A percentile compares a stretch with the other conserved stretches of the same genome.
These are phyloP conservation scores for Arabis hirsuta DNA, from an alignment of 345 rosid species.

Conservation along the genomic window DNA sequence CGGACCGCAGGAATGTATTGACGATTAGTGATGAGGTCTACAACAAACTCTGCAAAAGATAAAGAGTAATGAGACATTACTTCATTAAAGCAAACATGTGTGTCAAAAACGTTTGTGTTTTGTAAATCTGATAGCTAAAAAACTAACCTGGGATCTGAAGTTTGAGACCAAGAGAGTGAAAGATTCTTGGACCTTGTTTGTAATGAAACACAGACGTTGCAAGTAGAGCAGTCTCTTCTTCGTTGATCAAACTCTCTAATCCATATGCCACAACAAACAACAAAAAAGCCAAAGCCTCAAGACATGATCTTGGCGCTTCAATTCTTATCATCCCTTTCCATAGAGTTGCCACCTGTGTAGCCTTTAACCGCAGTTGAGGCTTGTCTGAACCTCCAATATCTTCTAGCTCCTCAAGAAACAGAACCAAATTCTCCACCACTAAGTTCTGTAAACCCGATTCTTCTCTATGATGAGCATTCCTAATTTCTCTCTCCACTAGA, in stretches of 20 bases:
- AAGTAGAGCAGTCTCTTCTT: slow-evolving; percentile 25
- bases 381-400: background rate
- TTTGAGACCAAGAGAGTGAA: slow-evolving; percentile 21
- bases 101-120: background rate
- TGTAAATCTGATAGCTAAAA: background rate
- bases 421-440: slow-evolving; percentile 13
- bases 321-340: slow-evolving; percentile 2
- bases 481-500: slow-evolving; percentile 8
- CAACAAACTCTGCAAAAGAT: slow-evolving; percentile 19
- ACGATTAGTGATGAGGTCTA: slow-evolving; percentile 2
- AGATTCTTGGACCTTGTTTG: slow-evolving; percentile 25
- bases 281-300: slow-evolving; percentile 26
- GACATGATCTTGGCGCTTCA: slow-evolving; percentile 22
- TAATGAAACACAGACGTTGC: slow-evolving; percentile 22
- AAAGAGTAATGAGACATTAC: background rate
- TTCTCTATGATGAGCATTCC: background rate
- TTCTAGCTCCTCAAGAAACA: background rate
- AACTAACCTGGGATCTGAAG: slow-evolving; percentile 5
- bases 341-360: background rate
- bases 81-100: too few relatives aligned
- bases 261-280: slow-evolving; percentile 5
- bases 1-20: slow-evolving; percentile 25
- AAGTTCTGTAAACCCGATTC: background rate
- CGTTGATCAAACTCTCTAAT: slow-evolving; percentile 11
- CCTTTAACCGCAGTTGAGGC: background rate